Conservation (phyloP, 2,329 filamentous ascomycete species). For the Zymoseptoria pseudotritici region DNA sequence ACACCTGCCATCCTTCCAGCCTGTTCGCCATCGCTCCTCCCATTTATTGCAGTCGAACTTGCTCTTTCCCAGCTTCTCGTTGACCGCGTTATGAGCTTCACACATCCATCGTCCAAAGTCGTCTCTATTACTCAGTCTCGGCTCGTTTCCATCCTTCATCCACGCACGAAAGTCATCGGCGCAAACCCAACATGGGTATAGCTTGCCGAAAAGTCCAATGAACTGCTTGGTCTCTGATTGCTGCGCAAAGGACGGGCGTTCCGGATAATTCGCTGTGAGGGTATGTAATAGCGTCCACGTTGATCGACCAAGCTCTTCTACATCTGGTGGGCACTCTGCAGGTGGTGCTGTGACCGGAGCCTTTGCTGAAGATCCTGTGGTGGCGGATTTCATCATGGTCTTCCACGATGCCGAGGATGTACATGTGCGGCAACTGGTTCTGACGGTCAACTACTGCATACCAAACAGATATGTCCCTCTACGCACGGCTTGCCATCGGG, state of each 20-base stretch:
- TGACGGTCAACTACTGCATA: neutral
- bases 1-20: slow-evolving; percentile 67
- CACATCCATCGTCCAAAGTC: slow-evolving; percentile 80
- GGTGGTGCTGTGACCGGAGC: slow-evolving; percentile 24
- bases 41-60: slow-evolving; percentile 83
- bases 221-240: slow-evolving; percentile 73
- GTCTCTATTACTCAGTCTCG: slow-evolving; percentile 50
- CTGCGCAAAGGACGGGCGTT: slow-evolving; percentile 56
- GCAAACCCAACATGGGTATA: slow-evolving; percentile 95
- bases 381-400: slow-evolving; percentile 40
- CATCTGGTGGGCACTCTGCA: slow-evolving; percentile 82
- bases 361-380: slow-evolving; percentile 30
- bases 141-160: slow-evolving; percentile 62
- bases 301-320: slow-evolving; percentile 75
- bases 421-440: slow-evolving; percentile 60
- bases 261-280: slow-evolving; percentile 80
- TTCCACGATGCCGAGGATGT: slow-evolving; percentile 55
- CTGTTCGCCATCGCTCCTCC: slow-evolving; percentile 92
- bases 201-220: slow-evolving; percentile 68
- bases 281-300: slow-evolving; percentile 93
- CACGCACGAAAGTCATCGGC: slow-evolving; percentile 84
- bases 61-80: slow-evolving; percentile 81
- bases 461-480: neutral
- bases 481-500: slow-evolving; percentile 79
- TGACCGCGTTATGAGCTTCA: slow-evolving; percentile 80